Conservation (phyloP, 305 asterid species). For the Fraxinus baroniana region DNA sequence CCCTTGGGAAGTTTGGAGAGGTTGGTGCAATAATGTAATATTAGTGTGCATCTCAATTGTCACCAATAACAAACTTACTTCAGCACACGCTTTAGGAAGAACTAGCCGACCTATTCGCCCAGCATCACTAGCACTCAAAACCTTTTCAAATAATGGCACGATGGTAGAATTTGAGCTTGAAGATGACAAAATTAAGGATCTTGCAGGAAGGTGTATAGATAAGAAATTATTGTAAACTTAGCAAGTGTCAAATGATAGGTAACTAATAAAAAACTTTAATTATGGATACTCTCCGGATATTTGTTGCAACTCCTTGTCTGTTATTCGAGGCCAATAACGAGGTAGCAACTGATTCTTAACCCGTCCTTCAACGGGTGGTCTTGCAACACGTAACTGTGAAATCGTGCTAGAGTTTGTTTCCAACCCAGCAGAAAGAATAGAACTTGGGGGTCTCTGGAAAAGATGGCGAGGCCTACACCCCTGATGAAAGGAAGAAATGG, state of each 20-base stretch:
- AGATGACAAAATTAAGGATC: constrained; percentile 50
- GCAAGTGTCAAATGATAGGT: constrained; percentile 1
- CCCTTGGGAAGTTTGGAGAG: not conserved
- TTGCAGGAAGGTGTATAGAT: not conserved
- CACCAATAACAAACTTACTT: constrained; percentile 48
- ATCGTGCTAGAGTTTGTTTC: constrained; percentile 49
- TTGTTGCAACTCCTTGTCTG: constrained; percentile 93
- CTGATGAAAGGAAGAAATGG: constrained; percentile 54
- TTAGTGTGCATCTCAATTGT: not conserved
- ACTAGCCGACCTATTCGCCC: constrained; percentile 97
- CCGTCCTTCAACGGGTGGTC: constrained; percentile 98
- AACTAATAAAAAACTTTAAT: not conserved
- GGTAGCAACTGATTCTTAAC: constrained; percentile 92
- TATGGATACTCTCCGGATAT: constrained; percentile 98
- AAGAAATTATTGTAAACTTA: not conserved
- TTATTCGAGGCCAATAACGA: constrained; percentile 96
- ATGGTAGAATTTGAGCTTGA: constrained; percentile 81
- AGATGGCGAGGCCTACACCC: constrained; percentile 62
- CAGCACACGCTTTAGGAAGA: constrained; percentile 99
- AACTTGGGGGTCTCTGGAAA: constrained; percentile 67
- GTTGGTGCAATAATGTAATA: not conserved
- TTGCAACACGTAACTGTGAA: constrained; percentile 79
- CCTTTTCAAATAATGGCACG: constrained; percentile 92
- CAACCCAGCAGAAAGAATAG: constrained; percentile 48
- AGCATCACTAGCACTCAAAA: constrained; percentile 97